Evolutionary conservation across 129 eudicot species (phyloP).

Genomic region (Centaurea solstitialis): DNA sequence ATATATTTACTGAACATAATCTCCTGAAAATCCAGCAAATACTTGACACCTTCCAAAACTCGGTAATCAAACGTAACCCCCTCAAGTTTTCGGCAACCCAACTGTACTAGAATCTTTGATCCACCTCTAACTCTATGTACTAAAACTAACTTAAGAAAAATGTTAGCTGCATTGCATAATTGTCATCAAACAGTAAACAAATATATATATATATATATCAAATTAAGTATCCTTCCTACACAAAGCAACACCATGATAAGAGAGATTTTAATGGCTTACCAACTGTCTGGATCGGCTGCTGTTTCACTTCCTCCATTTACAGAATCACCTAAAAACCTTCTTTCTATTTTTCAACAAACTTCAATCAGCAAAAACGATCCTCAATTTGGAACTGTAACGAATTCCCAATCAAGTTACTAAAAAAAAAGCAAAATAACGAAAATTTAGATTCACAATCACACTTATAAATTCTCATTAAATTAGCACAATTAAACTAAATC

Average conservation of each 20-base stretch:
- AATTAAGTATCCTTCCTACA: neutral
- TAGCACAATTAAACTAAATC: too few relatives aligned
- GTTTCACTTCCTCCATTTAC: slow-evolving; percentile 56
- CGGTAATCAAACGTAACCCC: neutral
- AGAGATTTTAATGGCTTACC: slow-evolving; percentile 35
- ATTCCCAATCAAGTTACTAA: neutral
- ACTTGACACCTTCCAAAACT: neutral
- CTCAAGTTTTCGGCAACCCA: neutral
- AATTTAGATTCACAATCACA: neutral
- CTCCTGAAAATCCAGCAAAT: neutral
- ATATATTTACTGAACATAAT: too few relatives aligned
- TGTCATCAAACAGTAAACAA: neutral
- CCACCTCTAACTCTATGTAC: neutral
- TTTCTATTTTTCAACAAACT: neutral
- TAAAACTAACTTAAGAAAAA: neutral
- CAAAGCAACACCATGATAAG: neutral
- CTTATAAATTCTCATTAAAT: too few relatives aligned
- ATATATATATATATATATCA: too few relatives aligned
- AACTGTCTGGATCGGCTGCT: slow-evolving; percentile 51
- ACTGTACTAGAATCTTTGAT: neutral
- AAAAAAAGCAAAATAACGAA: neutral
- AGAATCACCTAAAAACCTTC: slow-evolving; percentile 21
- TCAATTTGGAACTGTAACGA: slow-evolving; percentile 16
- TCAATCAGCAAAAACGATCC: slow-evolving; percentile 18
- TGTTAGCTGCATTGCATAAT: slow-evolving; percentile 1